Evolutionary conservation across 1,284 basidiomycete genomes (phyloP), one percentile per base, ranked within the genome.

Genomic region (Ceratorhiza oryzae-sativae): DNA sequence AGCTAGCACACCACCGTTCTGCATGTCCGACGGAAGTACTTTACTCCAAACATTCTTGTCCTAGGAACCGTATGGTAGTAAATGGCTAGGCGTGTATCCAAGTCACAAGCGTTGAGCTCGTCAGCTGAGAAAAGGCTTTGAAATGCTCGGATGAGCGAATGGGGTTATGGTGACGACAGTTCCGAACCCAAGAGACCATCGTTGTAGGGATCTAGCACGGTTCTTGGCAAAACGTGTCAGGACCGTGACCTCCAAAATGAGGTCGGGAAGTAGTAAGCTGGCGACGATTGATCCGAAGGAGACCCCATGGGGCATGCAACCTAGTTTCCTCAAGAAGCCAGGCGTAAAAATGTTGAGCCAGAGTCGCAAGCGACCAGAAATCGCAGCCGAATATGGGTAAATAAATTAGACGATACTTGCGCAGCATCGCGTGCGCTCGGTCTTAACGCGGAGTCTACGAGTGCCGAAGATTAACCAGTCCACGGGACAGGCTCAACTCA

Each of bases 91-190:
- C 42, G 2, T 2, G 23, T n/a, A 34, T 20, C 2, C 13, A 45
- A 49, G 61, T 49, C 61, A 49, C 45, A 30, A 42, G 60, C 34
- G 45, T 30, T 0, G 20, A 30, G 2, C 42, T 45, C 10, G 15
- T 15, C 32, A 8, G 18, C 34, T 34, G 5, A 18, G n/a, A 56
- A 56, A 36, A 39, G 39, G 6, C 10, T 5, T 10, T 0, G 10
- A 36, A 3, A 18, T 39, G 30, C 34, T 5, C n/a, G 48, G 23
- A 1, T 18, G 13, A 2, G 1, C 20, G 42, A 55, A 67, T 67
- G 62, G 62, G 36, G 62, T 55, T 67, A 36, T 13, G 15, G 2
- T 67, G 62, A 67, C 62, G 3, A n/a, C 27, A 18, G 1, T 1
- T 15, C 4, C 30, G 42, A 49, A 27, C 13, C 18, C 32, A 34